Evolutionary conservation across 768 basidiomycete species (phyloP), one percentile per base, ranked within the genome.

Genomic region (Pulveroboletus frians): DNA sequence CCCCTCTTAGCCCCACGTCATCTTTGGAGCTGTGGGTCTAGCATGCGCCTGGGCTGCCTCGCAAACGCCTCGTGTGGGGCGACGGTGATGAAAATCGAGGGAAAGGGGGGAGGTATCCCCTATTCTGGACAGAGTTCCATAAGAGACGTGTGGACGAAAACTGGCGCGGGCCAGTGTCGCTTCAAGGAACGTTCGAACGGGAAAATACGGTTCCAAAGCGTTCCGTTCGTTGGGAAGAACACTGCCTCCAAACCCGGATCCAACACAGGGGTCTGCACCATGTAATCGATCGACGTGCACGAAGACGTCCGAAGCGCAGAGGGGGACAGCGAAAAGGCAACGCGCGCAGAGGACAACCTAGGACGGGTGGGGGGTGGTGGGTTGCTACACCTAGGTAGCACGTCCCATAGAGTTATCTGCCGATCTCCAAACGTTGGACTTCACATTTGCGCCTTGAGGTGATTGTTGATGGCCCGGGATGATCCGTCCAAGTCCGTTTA

Each of bases 401-500:
- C 29, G 31, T 36, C 38, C 23, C 35, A 36, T 47, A 27, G 38
- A 43, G 43, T 29, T 38, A 41, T 37, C 56, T 40, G 43, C 51
- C 43, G 51, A 59, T 55, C 51, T 20, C 47, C 20, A 46, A 50
- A 52, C 43, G 56, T 46, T 23, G 14, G 37, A 40, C 27, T 50
- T 56, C 55, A 54, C 45, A 34, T 38, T 55, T 56, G 31, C 56
- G 56, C 62, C 46, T 36, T 21, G 17, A 37, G 20, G 51, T 35
- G 42, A 5, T 23, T n/a, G 39, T 51, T 53, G 27, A 40, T 27
- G n/a, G 55, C 53, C 53, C 63, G 63, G 63, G 40, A 57, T 63
- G 62, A 65, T 64, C 62, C 62, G 60, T 48, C 43, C 9, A 38
- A 38, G 47, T 42, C 50, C 41, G 43, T 59, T 61, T 51, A 56